Evolutionary conservation across 192 early-diverging fungal genomes (phyloP).

Genomic region (Linnemannia hyalina): DNA sequence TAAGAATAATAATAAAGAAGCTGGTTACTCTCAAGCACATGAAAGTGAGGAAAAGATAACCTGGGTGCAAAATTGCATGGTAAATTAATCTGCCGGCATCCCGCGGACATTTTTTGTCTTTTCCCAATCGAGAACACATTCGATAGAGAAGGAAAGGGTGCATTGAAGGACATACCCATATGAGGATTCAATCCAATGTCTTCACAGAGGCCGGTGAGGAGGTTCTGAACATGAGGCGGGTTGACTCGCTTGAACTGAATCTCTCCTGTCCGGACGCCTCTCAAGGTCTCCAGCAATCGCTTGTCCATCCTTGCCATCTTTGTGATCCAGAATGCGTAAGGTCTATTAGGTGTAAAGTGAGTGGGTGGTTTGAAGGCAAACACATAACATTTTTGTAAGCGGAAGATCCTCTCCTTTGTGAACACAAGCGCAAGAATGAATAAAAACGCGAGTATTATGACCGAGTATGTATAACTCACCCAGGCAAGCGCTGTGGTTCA

Average conservation of each 20-base stretch:
- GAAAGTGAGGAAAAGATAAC: neutral
- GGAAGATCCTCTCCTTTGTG: neutral
- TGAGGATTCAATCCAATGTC: conserved; percentile 51
- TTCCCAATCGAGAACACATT: neutral
- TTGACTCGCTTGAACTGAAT: conserved; percentile 56
- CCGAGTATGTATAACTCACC: conserved; percentile 35
- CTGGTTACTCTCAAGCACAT: neutral
- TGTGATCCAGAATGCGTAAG: conserved; percentile 72
- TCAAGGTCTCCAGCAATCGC: conserved; percentile 62
- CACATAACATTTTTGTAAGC: neutral
- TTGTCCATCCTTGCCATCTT: conserved; percentile 70
- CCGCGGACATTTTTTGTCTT: neutral
- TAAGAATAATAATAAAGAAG: neutral
- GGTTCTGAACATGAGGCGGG: conserved; percentile 47
- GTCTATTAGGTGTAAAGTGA: conserved; percentile 22
- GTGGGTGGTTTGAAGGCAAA: neutral
- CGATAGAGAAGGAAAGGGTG: neutral
- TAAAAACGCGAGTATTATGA: neutral
- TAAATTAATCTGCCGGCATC: conserved; percentile 2
- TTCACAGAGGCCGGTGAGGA: conserved; percentile 52
- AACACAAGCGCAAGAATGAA: neutral
- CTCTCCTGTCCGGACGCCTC: conserved; percentile 52
- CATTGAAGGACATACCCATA: conserved; percentile 27
- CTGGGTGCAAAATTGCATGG: neutral
- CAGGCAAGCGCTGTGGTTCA: conserved; percentile 63